Conservation (phyloP, 1,139 yeast species). For the Kazachstania sp. region DNA sequence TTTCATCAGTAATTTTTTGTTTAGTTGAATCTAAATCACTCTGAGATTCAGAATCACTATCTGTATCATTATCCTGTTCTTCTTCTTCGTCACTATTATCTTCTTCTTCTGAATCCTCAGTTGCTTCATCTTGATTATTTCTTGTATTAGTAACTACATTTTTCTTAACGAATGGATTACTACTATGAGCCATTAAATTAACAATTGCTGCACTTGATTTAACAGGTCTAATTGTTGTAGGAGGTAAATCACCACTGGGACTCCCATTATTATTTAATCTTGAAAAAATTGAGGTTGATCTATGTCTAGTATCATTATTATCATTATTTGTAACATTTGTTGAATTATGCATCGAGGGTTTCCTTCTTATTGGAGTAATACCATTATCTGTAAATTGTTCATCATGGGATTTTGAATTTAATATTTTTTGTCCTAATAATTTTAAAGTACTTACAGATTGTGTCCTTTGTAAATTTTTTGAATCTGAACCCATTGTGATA, state of each 20-base stretch:
- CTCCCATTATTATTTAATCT: conserved; percentile 1
- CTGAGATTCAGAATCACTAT: neutral
- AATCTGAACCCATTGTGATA: conserved; percentile 2
- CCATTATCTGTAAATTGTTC: conserved; percentile 4
- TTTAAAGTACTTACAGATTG: conserved; percentile 17
- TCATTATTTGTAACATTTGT: neutral
- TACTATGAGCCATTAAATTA: conserved; percentile 22
- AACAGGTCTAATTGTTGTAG: conserved; percentile 7
- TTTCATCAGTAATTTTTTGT: neutral
- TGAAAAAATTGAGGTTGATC: conserved; percentile 8
- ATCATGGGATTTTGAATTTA: conserved; percentile 11
- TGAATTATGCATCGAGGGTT: conserved; percentile 4
- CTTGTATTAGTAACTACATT: too few species aligned
- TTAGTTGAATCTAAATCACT: too few species aligned
- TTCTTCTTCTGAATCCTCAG: neutral
- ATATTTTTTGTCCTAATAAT: conserved; percentile 17
- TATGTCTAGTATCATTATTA: conserved; percentile 1
- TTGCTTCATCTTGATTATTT: neutral
- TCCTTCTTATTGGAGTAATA: conserved; percentile 9
- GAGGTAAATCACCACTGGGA: neutral
- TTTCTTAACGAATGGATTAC: conserved; percentile 22
- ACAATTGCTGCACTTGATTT: conserved; percentile 19
- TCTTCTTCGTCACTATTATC: neutral
- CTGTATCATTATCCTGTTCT: neutral
- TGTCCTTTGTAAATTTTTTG: conserved; percentile 6